Evolutionary conservation across 345 rosid species (phyloP), one percentile per base, ranked within the genome.

Genomic region (Murraya paniculata): DNA sequence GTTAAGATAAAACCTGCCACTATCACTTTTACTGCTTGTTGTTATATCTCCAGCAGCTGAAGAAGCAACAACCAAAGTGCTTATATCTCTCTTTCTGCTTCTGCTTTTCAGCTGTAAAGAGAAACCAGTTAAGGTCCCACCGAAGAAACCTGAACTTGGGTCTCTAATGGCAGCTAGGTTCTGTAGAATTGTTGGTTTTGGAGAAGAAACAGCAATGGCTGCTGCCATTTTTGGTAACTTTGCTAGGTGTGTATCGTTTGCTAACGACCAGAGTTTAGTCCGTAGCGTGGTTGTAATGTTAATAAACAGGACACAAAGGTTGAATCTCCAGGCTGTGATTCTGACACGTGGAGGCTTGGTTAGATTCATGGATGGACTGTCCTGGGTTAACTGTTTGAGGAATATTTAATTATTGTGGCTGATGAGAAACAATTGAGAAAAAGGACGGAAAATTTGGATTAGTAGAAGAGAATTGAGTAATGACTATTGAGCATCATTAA

Each of bases 1-100:
- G 82, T 96, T 96, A 18, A 92, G 61, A 79, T 96, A 93, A 84
- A 93, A 96, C 64, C 91, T 91, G 71, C 87, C 85, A 22, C 86
- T 84, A 27, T 48, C 58, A 64, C 81, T 78, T 56, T 65, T 80
- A 31, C 68, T 77, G 39, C 82, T 79, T 25, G 73, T 80, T 61
- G 85, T 83, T 62, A 19, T 45, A n/a, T 80, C 74, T 55, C 84
- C 81, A 59, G 93, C 88, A 24, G 91, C 57, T 16, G 57, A 5
- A 53, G 22, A 85, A 78, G 90, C 92, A 78, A 85, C 85, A 68
- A 87, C 91, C 82, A 84, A 81, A 71, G 76, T 70, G 31, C 76
- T 59, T 22, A 30, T 69, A 73, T 77, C 83, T 81, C 83, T 83
- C 50, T 80, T 84, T 22, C 61, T 22, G 65, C 50, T 80, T 79